Evolutionary conservation across 106 monocot species (phyloP), one percentile per base, ranked within the genome.

Genomic region (Ottelia alismoides): DNA sequence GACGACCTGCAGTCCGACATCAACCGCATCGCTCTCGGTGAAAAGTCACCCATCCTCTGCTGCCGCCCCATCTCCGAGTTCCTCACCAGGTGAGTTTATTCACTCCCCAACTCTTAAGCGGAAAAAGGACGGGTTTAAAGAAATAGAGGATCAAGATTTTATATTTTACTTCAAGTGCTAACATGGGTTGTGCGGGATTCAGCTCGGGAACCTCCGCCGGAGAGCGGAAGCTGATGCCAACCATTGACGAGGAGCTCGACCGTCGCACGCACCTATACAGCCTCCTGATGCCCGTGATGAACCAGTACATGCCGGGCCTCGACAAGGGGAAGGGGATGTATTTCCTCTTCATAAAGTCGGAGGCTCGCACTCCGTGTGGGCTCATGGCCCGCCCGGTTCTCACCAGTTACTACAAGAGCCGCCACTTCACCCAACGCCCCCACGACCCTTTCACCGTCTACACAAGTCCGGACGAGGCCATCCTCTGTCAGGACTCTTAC

Each of bases 301-400:
- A 40, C 60, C 73, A 64, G 31, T 76, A 56, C 70, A 85, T 92
- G 29, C 70, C 81, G 19, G 71, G 67, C 3, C 73, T 92, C 4
- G 71, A 85, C 82, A 68, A 81, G 40, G 92, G 92, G 31, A 92
- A 92, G 56, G 85, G 61, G 62, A 85, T 92, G 85, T 92, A 82
- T 65, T 70, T 85, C 27, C 63, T 73, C 14, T 92, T 92, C 57
- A 70, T 85, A 18, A 92, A 92, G 47, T 78, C 92, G 22, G 92
- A 92, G 49, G 52, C 78, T 32, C 49, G 44, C 14, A 92, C 92
- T 2, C 92, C 92, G 0, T 66, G 92, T 29, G 85, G 85, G 7
- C 85, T 85, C 2, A 24, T 63, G 1, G 92, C 92, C 28, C 78
- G 92, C 16, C 92, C 92, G 26, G 92, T 92, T 2, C 78, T 92